These are phyloP conservation scores for Claviceps sp. DNA, from an alignment of 2,329 filamentous ascomycete species.

Conservation along the genomic window DNA sequence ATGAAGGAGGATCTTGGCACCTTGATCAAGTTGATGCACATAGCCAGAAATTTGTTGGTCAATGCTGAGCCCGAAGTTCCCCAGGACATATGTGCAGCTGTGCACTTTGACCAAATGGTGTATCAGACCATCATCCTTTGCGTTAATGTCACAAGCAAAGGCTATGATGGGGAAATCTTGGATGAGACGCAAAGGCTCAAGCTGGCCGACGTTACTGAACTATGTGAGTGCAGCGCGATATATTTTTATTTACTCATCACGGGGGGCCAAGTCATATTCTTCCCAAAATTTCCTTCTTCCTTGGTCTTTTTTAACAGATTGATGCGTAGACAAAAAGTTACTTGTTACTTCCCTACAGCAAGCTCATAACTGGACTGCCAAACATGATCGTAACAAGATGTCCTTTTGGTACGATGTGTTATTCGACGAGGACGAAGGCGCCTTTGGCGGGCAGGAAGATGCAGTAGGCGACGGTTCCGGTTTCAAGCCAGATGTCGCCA, in stretches of 20 bases:
- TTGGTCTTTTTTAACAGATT: slow-evolving; percentile 4
- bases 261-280: neutral
- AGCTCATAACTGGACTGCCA: slow-evolving; percentile 56
- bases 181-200: slow-evolving; percentile 44
- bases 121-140: slow-evolving; percentile 53
- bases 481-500: slow-evolving; percentile 43
- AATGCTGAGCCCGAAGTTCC: slow-evolving; percentile 51
- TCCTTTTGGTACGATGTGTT: slow-evolving; percentile 54
- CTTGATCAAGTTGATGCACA: slow-evolving; percentile 54
- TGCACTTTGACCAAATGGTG: slow-evolving; percentile 52
- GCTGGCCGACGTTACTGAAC: slow-evolving; percentile 48
- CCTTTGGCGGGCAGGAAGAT: slow-evolving; percentile 35
- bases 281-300: neutral
- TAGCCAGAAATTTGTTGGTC: slow-evolving; percentile 50
- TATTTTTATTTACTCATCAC: neutral
- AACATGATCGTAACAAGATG: slow-evolving; percentile 58
- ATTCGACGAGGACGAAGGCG: slow-evolving; percentile 44
- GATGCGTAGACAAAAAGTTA: slow-evolving; percentile 46
- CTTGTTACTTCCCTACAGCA: slow-evolving; percentile 53
- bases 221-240: slow-evolving; percentile 35
- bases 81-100: slow-evolving; percentile 51
- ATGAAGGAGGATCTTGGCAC: slow-evolving; percentile 50
- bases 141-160: slow-evolving; percentile 54
- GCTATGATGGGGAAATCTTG: slow-evolving; percentile 49
- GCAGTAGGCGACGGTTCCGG: slow-evolving; percentile 36